Conservation (phyloP, 345 rosid genomes). For the Linum lewisii region DNA sequence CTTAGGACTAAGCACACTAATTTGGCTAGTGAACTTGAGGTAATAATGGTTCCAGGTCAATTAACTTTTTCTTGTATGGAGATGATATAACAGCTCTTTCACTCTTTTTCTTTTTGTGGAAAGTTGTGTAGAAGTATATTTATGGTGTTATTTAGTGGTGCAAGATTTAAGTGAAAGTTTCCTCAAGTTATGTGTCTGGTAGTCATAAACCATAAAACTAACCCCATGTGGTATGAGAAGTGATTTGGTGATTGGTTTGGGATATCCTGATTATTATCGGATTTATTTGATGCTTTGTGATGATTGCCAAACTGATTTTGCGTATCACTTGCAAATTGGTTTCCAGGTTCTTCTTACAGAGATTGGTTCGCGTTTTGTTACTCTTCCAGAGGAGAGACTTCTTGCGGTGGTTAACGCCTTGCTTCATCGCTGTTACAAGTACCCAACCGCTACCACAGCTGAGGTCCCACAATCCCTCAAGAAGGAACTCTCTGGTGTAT, state of each 20-base stretch:
- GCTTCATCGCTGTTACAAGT: conserved; percentile 97
- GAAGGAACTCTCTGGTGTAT: conserved; percentile 97
- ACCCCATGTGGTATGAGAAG: not conserved
- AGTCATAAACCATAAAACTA: not conserved
- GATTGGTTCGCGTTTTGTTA: conserved; percentile 93
- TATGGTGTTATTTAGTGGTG: not conserved
- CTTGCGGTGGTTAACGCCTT: conserved; percentile 95
- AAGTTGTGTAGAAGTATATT: not conserved
- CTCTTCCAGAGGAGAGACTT: conserved; percentile 95
- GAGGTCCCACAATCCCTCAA: conserved; percentile 98
- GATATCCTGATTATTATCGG: too few relatives aligned
- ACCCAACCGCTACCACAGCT: conserved; percentile 92
- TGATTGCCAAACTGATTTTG: not conserved
- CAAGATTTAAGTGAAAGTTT: not conserved
- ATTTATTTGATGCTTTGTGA: not conserved
- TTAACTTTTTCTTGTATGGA: too few relatives aligned
- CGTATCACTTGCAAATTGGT: not conserved
- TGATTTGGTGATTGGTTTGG: not conserved
- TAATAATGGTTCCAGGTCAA: conserved; percentile 18
- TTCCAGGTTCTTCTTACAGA: conserved; percentile 84
- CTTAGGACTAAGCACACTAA: conserved; percentile 92
- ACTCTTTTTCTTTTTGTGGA: not conserved
- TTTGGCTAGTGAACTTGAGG: conserved; percentile 98
- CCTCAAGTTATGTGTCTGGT: not conserved
- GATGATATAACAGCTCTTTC: too few relatives aligned